These are phyloP conservation scores for Remersonia thermophila DNA, from an alignment of 2,329 filamentous ascomycete genomes.

Conservation along the genomic window DNA sequence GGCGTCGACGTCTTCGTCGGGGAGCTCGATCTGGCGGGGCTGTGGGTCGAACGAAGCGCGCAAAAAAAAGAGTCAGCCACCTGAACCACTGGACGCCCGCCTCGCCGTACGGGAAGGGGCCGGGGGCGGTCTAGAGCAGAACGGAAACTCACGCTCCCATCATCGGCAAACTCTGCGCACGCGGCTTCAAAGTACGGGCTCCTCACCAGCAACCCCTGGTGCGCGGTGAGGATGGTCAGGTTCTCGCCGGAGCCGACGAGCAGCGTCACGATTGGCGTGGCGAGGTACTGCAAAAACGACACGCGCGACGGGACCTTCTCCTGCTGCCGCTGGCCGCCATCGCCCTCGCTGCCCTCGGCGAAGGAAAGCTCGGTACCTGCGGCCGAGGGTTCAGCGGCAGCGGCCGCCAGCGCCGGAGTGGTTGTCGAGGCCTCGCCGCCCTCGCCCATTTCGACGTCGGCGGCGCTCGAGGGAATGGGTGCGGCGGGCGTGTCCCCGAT, in stretches of 20 bases:
- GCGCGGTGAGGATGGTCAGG: slow-evolving; percentile 58
- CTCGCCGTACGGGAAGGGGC: no score
- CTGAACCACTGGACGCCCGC: no score
- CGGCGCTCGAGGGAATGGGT: slow-evolving; percentile 4
- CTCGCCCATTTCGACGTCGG: slow-evolving; percentile 21
- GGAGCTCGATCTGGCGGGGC: slow-evolving; percentile 57
- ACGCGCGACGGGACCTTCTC: slow-evolving; percentile 21
- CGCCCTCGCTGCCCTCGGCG: slow-evolving; percentile 25
- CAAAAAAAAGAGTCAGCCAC: background rate
- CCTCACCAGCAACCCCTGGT: slow-evolving; percentile 61
- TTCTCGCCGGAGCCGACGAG: slow-evolving; percentile 49
- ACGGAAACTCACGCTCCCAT: slow-evolving; percentile 41
- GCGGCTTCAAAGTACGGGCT: slow-evolving; percentile 63
- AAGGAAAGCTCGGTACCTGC: slow-evolving; percentile 26
- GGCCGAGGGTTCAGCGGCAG: slow-evolving; percentile 24
- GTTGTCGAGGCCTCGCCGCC: slow-evolving; percentile 20
- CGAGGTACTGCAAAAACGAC: slow-evolving; percentile 47
- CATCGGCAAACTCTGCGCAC: slow-evolving; percentile 48
- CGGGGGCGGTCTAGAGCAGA: no score
- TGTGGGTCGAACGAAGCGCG: slow-evolving; percentile 19
- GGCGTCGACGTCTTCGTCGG: slow-evolving; percentile 56
- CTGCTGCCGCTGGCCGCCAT: slow-evolving; percentile 7
- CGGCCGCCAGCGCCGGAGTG: slow-evolving; percentile 16
- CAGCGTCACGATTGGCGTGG: slow-evolving; percentile 57
- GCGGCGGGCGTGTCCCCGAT: slow-evolving; percentile 18